phyloP scores from a whole-genome alignment of 2,329 filamentous ascomycete genomes.

The Ophiocordyceps australis region DNA sequence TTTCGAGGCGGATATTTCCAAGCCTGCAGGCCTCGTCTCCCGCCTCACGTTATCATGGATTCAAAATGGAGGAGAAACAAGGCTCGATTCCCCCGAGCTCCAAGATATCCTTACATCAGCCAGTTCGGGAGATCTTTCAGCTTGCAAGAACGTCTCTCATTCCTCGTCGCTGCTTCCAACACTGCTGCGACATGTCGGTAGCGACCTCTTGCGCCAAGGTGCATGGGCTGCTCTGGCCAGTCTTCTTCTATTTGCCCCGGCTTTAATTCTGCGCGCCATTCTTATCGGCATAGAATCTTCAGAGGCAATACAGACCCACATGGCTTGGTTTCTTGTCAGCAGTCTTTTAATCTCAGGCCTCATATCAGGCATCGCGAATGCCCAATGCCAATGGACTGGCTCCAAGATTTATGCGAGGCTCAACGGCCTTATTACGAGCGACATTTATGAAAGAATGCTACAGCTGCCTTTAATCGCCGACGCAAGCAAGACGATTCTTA shows the following conservation, averaged over 20 bases:
- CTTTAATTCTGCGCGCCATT: neutral
- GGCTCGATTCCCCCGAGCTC: neutral
- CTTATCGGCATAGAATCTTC: slow-evolving; percentile 1
- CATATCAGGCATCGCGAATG: neutral
- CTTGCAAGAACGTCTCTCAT: neutral
- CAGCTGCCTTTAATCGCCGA: neutral
- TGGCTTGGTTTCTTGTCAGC: neutral
- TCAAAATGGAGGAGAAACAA: neutral
- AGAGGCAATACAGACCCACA: neutral
- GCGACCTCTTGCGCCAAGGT: neutral
- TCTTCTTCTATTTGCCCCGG: slow-evolving; percentile 1
- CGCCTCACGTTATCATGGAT: slow-evolving; percentile 1
- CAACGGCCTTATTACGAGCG: neutral
- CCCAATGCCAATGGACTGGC: slow-evolving; percentile 1
- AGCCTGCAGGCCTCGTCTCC: neutral
- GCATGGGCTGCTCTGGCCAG: slow-evolving; percentile 1
- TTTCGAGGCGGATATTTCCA: too few species aligned
- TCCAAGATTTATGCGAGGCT: neutral
- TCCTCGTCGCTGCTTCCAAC: neutral
- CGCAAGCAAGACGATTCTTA: neutral
- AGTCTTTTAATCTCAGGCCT: slow-evolving; percentile 1
- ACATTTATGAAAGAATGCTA: slow-evolving; percentile 1
- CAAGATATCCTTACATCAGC: too few species aligned
- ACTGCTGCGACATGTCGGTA: neutral
- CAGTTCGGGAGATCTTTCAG: neutral